Percentiles rank a stretch among this genome's conserved stretches.
Conservation (phyloP, 306 rosid genomes). For the Acacia melanoxylon region DNA sequence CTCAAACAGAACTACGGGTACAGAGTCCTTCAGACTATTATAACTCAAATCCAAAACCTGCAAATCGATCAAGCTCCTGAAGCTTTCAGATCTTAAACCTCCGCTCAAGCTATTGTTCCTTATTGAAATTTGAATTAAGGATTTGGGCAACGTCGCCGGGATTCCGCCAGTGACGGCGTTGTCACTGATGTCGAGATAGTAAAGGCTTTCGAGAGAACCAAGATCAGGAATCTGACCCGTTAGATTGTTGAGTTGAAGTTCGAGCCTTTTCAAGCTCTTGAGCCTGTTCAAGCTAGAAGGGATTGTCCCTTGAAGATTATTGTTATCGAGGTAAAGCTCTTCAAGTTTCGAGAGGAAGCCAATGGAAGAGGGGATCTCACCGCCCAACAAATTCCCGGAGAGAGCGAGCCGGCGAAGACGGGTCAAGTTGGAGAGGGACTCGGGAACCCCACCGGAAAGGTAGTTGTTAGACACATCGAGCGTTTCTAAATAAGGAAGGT, state of each 20-base stretch:
- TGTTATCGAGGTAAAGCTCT: conserved; percentile 73
- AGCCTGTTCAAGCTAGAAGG: conserved; percentile 47
- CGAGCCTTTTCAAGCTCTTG: conserved; percentile 50
- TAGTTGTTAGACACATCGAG: conserved; percentile 68
- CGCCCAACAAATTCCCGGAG: conserved; percentile 63
- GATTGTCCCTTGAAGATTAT: conserved; percentile 53
- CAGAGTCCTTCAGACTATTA: conserved; percentile 52
- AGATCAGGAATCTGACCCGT: conserved; percentile 55
- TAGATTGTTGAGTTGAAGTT: conserved; percentile 60
- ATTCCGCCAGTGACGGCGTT: conserved; percentile 51
- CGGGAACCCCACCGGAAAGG: conserved; percentile 65
- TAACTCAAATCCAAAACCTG: conserved; percentile 71
- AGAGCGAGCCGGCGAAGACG: conserved; percentile 45
- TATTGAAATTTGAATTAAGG: conserved; percentile 59
- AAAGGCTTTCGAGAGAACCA: conserved; percentile 43
- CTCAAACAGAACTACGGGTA: conserved; percentile 53
- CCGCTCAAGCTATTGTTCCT: conserved; percentile 69
- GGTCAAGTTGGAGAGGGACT: conserved; percentile 46
- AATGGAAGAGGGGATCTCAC: conserved; percentile 54
- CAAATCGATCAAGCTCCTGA: conserved; percentile 37
- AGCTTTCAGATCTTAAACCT: conserved; percentile 24
- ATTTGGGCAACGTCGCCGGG: conserved; percentile 49
- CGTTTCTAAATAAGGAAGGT: conserved; percentile 69
- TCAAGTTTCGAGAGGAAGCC: conserved; percentile 49
- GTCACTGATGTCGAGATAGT: conserved; percentile 55